Conservation (phyloP, 345 rosid species). For the Populus ilicifolia region DNA sequence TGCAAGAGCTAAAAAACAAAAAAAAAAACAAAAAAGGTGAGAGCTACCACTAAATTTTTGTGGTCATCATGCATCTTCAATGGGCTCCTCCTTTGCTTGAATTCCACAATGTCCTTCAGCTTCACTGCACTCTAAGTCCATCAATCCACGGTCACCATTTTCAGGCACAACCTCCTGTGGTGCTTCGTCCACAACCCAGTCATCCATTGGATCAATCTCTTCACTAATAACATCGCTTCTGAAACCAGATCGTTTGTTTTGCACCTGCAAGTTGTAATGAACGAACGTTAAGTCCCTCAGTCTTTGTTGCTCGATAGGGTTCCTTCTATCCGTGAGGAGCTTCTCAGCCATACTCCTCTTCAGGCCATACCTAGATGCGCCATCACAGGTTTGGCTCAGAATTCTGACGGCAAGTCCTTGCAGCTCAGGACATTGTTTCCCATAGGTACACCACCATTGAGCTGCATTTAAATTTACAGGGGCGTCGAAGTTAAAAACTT, state of each 20-base stretch:
- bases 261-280: conserved; percentile 49
- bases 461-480: conserved; percentile 25
- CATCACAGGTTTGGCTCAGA: conserved; percentile 56
- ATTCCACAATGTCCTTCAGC: not conserved
- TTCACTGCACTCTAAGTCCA: not conserved
- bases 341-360: conserved; percentile 47
- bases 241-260: conserved; percentile 14
- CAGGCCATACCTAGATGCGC: conserved; percentile 45
- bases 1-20: not conserved
- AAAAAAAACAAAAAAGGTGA: no score
- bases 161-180: not conserved
- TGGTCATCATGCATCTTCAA: not conserved
- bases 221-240: conserved; percentile 5
- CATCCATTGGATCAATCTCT: conserved; percentile 28
- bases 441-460: conserved; percentile 53
- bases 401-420: conserved; percentile 46
- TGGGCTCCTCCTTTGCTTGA: not conserved
- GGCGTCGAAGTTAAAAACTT: not conserved
- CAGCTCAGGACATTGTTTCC: conserved; percentile 45
- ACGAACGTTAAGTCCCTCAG: conserved; percentile 33
- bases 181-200: conserved; percentile 16
- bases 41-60: not conserved
- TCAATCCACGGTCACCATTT: not conserved
- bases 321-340: conserved; percentile 25
- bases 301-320: conserved; percentile 18